Base-by-base conservation (phyloP, 192 early-diverging fungal genomes). In the Podila minutissima region DNA sequence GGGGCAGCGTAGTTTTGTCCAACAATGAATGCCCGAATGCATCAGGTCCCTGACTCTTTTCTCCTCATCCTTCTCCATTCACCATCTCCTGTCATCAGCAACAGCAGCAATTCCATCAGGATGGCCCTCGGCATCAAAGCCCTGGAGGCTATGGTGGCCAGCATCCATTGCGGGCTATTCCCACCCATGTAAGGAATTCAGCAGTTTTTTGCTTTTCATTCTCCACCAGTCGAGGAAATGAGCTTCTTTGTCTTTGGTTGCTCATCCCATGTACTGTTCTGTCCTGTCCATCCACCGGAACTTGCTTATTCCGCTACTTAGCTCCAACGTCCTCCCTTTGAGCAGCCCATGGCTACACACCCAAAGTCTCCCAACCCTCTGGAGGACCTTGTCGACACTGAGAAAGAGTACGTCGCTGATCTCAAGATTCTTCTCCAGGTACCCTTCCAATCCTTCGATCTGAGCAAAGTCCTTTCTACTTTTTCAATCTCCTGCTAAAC, bases 401-500 rank as follows among this genome's bases (percentile, higher is more conserved):
- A 90, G 82, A 75, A 86, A 38, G 72, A 73, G 48, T 90, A 89
- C 71, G 67, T 90, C 13, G 74, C 85, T 2, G 83, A 83, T 29
- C 74, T 90, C 61, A 84, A 82, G 58, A 82, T 83, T 61, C 84
- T 90, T 38, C 74, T 85, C n/a, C 79, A 85, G 70, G 89, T 88
- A 86, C 63, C 19, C 22, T 62, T 24, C 35, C 29, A 28, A 15
- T 22, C 8, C 12, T 4, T 29, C 9, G n/a, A 62, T 33, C 4
- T 35, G 20, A 35, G 31, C 15, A 26, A 58, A 51, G 22, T 58
- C 66, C 12, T 35, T 58, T 7, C 26, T 22, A 19, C 1, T 8
- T 58, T 68, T 68, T 58, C 33, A 11, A 28, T n/a, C 48, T 48
- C 9, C 12, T 17, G 26, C 13, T 28, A 37, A 50, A 37, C 19